phyloP scores from a whole-genome alignment of 1,139 yeast genomes.

The Martiniozyma asiatica region DNA sequence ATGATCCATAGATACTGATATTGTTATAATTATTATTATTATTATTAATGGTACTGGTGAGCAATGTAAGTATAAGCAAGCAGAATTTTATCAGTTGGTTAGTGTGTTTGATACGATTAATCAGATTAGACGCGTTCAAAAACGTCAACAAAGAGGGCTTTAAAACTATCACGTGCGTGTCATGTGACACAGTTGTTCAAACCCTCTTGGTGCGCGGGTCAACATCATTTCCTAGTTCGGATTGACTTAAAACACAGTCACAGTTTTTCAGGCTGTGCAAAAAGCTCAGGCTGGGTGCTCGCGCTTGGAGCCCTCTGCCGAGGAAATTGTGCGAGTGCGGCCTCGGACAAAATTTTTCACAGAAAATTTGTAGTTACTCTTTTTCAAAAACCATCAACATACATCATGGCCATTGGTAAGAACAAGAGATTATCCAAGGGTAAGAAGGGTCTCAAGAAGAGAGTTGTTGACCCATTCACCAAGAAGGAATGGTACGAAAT shows the following conservation, averaged over 20 bases:
- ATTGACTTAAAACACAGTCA: conserved; percentile 2
- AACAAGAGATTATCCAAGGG: conserved; percentile 94
- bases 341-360: no score
- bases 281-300: background rate
- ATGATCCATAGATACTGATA: no score
- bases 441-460: conserved; percentile 93
- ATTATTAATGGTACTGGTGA: no score
- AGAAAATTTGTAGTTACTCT: no score
- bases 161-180: background rate
- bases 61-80: no score
- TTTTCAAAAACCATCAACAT: conserved; percentile 8
- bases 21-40: no score
- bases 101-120: no score
- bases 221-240: background rate
- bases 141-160: no score
- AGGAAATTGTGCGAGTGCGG: no score
- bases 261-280: conserved; percentile 1
- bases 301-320: no score
- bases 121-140: no score
- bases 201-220: background rate
- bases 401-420: conserved; percentile 85
- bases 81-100: no score
- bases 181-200: background rate
- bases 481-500: conserved; percentile 90
- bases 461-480: conserved; percentile 91